A percentile compares a stretch with the other conserved stretches of the same genome.
Conservation (phyloP, 768 basidiomycete genomes). For the Symmetrospora coprosmae region DNA sequence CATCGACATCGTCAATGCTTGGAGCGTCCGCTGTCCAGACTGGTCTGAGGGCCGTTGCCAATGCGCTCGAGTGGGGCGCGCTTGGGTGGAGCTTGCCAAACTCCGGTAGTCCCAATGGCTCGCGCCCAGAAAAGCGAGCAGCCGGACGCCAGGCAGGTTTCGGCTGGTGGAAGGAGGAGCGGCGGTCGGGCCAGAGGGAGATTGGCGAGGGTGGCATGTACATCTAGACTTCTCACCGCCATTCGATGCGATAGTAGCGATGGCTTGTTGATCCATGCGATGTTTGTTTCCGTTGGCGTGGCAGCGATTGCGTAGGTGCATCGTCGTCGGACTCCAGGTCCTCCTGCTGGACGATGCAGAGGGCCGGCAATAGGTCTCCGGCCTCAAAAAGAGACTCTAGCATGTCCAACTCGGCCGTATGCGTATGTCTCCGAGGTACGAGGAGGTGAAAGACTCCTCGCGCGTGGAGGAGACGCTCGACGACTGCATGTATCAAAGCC, state of each 20-base stretch:
- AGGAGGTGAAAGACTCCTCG: slow-evolving; percentile 1
- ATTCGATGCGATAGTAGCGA: not conserved
- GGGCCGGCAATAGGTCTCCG: too few species aligned
- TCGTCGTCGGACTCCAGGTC: not conserved
- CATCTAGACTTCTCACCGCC: not conserved
- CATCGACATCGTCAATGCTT: too few species aligned
- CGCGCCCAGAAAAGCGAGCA: not conserved
- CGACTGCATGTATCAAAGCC: not conserved
- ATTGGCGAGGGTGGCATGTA: slow-evolving; percentile 17
- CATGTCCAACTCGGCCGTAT: not conserved
- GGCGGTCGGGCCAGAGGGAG: not conserved
- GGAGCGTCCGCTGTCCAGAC: too few species aligned
- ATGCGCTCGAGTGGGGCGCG: not conserved
- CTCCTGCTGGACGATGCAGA: not conserved
- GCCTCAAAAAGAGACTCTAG: not conserved
- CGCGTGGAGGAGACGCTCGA: not conserved
- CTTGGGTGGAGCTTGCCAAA: not conserved
- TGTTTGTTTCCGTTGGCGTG: too few species aligned
- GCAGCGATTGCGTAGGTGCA: too few species aligned
- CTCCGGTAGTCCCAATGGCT: too few species aligned
- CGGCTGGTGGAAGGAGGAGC: slow-evolving; percentile 15
- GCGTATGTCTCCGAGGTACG: not conserved
- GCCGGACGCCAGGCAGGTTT: not conserved
- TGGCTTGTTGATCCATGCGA: not conserved
- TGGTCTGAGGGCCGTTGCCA: not conserved